phyloP scores from a whole-genome alignment of 2,329 filamentous ascomycete genomes.

The Parafenestella ontariensis region DNA sequence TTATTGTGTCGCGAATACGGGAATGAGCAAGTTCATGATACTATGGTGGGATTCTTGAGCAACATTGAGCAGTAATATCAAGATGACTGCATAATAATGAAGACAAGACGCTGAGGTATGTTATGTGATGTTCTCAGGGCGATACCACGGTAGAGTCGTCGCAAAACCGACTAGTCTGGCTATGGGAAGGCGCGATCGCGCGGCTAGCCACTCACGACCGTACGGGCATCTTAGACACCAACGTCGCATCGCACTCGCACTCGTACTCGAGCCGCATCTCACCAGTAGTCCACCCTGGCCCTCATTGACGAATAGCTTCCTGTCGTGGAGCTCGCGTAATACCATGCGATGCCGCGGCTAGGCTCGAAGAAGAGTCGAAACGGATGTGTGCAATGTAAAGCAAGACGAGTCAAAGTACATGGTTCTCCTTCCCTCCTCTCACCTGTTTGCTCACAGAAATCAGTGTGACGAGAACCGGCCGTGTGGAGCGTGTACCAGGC shows the following conservation, averaged over 20 bases:
- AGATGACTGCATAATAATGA: not conserved
- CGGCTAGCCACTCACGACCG: not conserved
- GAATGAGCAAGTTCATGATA: not conserved
- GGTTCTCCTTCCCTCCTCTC: not conserved
- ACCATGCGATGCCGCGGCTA: not conserved
- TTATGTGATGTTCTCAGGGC: not conserved
- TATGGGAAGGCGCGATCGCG: not conserved
- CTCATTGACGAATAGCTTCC: not conserved
- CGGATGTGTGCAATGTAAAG: not conserved
- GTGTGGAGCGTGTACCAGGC: constrained; percentile 35
- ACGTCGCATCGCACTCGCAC: not conserved
- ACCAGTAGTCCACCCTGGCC: not conserved
- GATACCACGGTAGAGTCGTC: not conserved
- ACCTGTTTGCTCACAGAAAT: not conserved
- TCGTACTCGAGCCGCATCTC: not conserved
- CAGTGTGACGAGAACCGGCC: constrained; percentile 42
- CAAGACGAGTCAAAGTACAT: not conserved
- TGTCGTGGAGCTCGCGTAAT: not conserved
- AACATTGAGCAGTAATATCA: not conserved
- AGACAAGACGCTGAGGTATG: not conserved
- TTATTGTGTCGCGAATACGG: no score
- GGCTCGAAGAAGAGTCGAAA: not conserved
- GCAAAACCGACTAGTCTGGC: not conserved
- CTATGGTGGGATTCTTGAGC: not conserved
- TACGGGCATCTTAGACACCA: no score